A percentile compares a stretch with the other conserved stretches of the same genome.
Conservation (phyloP, 1,139 yeast species). For the Magnusiomyces suaveolens region DNA sequence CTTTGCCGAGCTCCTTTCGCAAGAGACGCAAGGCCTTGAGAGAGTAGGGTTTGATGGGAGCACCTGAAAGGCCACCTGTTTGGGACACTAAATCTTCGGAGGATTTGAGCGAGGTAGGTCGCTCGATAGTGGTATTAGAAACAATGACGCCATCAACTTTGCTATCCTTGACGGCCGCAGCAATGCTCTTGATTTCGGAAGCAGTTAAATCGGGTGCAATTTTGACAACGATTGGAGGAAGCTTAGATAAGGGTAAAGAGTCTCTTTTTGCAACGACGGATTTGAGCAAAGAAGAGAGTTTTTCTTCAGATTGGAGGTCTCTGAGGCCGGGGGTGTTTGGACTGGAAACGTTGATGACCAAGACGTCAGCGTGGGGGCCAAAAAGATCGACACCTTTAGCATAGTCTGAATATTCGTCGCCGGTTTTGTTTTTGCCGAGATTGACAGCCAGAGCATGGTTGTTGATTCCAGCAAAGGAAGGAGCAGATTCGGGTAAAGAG, state of each 20-base stretch:
- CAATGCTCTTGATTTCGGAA: conserved; percentile 73
- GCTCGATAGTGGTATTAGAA: conserved; percentile 80
- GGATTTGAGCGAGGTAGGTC: conserved; percentile 48
- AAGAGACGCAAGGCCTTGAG: conserved; percentile 60
- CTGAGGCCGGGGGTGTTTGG: conserved; percentile 96
- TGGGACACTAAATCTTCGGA: conserved; percentile 46
- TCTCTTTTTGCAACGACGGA: conserved; percentile 37
- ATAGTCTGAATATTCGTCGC: conserved; percentile 83
- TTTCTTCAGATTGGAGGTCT: conserved; percentile 69
- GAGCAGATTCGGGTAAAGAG: conserved; percentile 18
- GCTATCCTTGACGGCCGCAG: conserved; percentile 65
- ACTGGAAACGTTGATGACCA: conserved; percentile 86
- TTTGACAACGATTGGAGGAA: conserved; percentile 69
- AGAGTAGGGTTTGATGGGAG: conserved; percentile 77
- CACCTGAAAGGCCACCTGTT: conserved; percentile 86
- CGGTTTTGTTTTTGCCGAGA: conserved; percentile 83
- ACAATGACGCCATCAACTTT: conserved; percentile 85
- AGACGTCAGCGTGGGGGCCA: conserved; percentile 78
- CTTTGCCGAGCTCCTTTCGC: conserved; percentile 65
- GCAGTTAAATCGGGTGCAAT: conserved; percentile 89
- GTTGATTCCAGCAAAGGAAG: conserved; percentile 49
- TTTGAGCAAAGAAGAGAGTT: conserved; percentile 54
- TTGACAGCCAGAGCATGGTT: conserved; percentile 71
- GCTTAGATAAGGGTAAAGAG: conserved; percentile 20
- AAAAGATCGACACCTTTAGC: conserved; percentile 72